Conservation (phyloP, 306 rosid species). For the Astragalus membranaceus region DNA sequence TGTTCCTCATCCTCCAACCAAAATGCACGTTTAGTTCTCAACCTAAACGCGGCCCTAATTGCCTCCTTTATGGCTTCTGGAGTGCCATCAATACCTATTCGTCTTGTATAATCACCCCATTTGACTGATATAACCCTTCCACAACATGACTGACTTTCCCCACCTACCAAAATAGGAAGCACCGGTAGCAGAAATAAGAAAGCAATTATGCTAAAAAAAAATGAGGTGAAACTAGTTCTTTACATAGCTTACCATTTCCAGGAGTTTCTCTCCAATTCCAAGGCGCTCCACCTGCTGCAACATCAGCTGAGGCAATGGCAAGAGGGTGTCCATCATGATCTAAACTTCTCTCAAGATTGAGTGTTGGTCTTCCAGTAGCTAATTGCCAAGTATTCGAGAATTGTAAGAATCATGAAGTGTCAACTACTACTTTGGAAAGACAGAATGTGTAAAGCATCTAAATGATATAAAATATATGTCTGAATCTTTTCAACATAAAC, state of each 20-base stretch:
- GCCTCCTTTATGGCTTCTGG: slow-evolving; percentile 94
- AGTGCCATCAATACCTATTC: slow-evolving; percentile 86
- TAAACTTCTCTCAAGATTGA: slow-evolving; percentile 86
- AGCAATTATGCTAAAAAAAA: neutral
- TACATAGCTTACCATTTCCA: slow-evolving; percentile 60
- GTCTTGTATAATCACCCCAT: slow-evolving; percentile 87
- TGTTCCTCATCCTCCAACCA: slow-evolving; percentile 99
- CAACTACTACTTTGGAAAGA: slow-evolving; percentile 4
- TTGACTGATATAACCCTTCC: slow-evolving; percentile 91
- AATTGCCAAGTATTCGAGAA: slow-evolving; percentile 27
- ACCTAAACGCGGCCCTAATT: slow-evolving; percentile 76
- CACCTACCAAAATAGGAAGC: slow-evolving; percentile 43
- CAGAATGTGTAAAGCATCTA: neutral
- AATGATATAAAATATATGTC: neutral
- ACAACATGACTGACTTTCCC: slow-evolving; percentile 67
- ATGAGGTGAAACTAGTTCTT: neutral
- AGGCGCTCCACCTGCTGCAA: slow-evolving; percentile 80
- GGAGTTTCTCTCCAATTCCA: slow-evolving; percentile 99
- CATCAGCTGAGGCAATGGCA: slow-evolving; percentile 86
- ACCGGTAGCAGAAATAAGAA: slow-evolving; percentile 1
- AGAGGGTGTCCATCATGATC: slow-evolving; percentile 97
- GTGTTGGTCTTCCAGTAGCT: slow-evolving; percentile 85
- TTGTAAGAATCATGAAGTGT: neutral
- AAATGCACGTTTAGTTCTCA: slow-evolving; percentile 87
- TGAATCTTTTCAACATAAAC: neutral